Evolutionary conservation across 306 rosid species (phyloP).

Genomic region (Macrotyloma uniflorum): DNA sequence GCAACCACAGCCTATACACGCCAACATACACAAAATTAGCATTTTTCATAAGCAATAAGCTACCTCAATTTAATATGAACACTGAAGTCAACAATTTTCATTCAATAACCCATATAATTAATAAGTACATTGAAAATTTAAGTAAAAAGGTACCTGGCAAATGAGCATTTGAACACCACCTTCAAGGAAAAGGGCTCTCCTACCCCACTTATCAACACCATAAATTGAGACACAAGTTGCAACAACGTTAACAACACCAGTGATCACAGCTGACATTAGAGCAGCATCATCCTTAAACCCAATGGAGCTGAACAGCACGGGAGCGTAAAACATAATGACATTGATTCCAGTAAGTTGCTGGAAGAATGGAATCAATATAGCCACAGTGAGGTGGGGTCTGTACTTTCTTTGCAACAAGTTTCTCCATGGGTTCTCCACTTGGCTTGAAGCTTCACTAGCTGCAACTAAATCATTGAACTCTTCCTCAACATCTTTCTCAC

Average conservation of each 20-base stretch:
- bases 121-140: neutral
- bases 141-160: conserved; percentile 65
- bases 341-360: conserved; percentile 92
- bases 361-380: conserved; percentile 73
- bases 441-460: conserved; percentile 64
- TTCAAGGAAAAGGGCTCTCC: conserved; percentile 80
- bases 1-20: conserved; percentile 59
- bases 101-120: neutral
- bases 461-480: conserved; percentile 75
- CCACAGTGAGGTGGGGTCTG: conserved; percentile 80
- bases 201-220: conserved; percentile 92
- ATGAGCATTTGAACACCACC: conserved; percentile 87
- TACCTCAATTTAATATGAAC: neutral
- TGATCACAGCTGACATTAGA: conserved; percentile 94
- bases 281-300: conserved; percentile 70
- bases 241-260: conserved; percentile 70
- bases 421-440: conserved; percentile 79
- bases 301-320: conserved; percentile 73
- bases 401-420: conserved; percentile 68
- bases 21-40: neutral
- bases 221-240: conserved; percentile 78
- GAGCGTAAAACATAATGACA: conserved; percentile 93
- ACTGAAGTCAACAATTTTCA: neutral
- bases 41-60: neutral
- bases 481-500: conserved; percentile 65